A percentile compares a stretch with the other conserved stretches of the same genome.
Evolutionary conservation across 768 basidiomycete species (phyloP).

Genomic region (Collybia sp.): DNA sequence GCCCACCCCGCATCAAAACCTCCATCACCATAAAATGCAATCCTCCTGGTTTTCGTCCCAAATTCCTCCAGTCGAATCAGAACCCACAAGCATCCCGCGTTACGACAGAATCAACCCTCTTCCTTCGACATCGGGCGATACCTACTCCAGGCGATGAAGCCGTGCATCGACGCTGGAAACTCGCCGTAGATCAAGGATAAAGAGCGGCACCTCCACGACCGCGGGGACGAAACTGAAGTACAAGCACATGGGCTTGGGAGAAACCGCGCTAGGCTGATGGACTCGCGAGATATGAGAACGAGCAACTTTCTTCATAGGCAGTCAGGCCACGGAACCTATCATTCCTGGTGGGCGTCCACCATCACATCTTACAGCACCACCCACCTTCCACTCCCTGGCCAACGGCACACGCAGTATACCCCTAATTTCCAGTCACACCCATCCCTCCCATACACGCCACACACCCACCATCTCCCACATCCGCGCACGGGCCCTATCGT

Average conservation of each 20-base stretch:
- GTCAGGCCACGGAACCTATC: slow-evolving; percentile 30
- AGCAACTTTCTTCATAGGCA: slow-evolving; percentile 14
- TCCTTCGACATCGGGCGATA: slow-evolving; percentile 11
- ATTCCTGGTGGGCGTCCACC: slow-evolving; percentile 10
- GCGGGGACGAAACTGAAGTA: slow-evolving; percentile 51
- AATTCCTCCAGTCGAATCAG: too few species aligned
- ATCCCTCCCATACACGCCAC: slow-evolving; percentile 12
- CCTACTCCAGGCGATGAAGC: slow-evolving; percentile 23
- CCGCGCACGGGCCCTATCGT: slow-evolving; percentile 57
- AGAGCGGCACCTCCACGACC: slow-evolving; percentile 45
- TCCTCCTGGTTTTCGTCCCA: too few species aligned
- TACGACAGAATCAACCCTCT: slow-evolving; percentile 13
- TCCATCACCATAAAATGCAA: slow-evolving; percentile 13
- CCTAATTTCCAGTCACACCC: slow-evolving; percentile 17
- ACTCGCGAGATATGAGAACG: slow-evolving; percentile 23
- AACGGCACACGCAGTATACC: slow-evolving; percentile 12
- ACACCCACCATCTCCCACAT: slow-evolving; percentile 23
- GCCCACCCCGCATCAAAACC: slow-evolving; percentile 31
- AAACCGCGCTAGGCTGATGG: slow-evolving; percentile 41
- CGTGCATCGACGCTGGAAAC: slow-evolving; percentile 30
- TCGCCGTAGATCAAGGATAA: slow-evolving; percentile 46
- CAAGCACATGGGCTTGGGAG: slow-evolving; percentile 52
- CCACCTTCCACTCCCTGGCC: slow-evolving; percentile 33
- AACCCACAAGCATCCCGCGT: too few species aligned
- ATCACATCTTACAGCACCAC: slow-evolving; percentile 34